phyloP scores from a whole-genome alignment of 768 basidiomycete species.

The Exsudoporus frostii region DNA sequence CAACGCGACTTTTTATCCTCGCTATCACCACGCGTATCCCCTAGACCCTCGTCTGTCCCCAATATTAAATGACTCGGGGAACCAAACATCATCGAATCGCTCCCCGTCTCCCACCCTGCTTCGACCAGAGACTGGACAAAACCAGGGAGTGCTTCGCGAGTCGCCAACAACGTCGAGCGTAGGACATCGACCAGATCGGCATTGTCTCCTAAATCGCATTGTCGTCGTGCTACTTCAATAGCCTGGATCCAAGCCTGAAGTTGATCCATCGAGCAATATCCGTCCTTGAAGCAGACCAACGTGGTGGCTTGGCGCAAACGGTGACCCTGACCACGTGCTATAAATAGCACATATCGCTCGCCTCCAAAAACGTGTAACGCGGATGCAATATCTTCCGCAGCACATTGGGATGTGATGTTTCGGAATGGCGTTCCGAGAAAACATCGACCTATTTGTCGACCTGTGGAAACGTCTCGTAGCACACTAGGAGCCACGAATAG shows the following conservation, averaged over 20 bases:
- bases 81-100: conserved; percentile 32
- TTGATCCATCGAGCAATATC: conserved; percentile 45
- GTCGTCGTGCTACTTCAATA: conserved; percentile 15
- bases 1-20: conserved; percentile 22
- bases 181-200: conserved; percentile 7
- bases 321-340: conserved; percentile 17
- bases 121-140: conserved; percentile 18
- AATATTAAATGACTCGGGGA: conserved; percentile 24
- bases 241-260: conserved; percentile 51
- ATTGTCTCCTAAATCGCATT: not conserved
- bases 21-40: not conserved
- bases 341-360: conserved; percentile 56
- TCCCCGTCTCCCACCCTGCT: conserved; percentile 39
- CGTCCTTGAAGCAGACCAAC: conserved; percentile 50
- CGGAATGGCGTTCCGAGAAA: conserved; percentile 49
- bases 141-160: conserved; percentile 11
- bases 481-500: conserved; percentile 41
- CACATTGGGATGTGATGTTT: conserved; percentile 8
- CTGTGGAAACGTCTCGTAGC: conserved; percentile 38
- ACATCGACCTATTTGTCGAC: conserved; percentile 41
- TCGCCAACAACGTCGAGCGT: conserved; percentile 8
- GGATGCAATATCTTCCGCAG: conserved; percentile 14
- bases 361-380: conserved; percentile 40
- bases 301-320: conserved; percentile 14
- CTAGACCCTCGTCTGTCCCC: conserved; percentile 2